phyloP scores from a whole-genome alignment of 139 green algal species.

The Ostreobium quekettii region DNA sequence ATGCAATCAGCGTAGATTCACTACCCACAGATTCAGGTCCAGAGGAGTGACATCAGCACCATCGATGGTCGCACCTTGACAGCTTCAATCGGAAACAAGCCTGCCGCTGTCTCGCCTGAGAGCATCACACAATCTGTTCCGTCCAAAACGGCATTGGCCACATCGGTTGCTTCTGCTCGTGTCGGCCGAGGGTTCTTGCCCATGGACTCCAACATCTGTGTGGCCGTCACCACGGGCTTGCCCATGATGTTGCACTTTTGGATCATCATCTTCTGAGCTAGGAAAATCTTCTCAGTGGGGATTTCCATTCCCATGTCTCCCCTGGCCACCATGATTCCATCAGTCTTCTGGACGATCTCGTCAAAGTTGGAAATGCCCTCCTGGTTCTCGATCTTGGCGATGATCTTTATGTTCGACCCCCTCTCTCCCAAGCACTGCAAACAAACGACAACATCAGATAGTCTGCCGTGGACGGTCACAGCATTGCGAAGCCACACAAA shows the following conservation, averaged over 20 bases:
- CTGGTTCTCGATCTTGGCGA: conserved; percentile 96
- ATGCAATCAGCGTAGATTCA: too few relatives aligned
- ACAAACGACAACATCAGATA: too few relatives aligned
- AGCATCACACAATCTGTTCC: conserved; percentile 97
- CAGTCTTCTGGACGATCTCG: conserved; percentile 79
- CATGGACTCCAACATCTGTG: conserved; percentile 92
- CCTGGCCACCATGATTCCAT: conserved; percentile 61
- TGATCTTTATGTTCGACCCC: conserved; percentile 83
- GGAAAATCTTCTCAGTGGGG: conserved; percentile 98
- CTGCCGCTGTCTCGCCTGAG: conserved; percentile 90
- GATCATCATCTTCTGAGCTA: conserved; percentile 98
- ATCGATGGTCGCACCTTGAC: conserved; percentile 60
- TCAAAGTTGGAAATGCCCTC: conserved; percentile 96
- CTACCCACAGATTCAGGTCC: too few relatives aligned
- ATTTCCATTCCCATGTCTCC: conserved; percentile 99
- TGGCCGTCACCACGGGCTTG: conserved; percentile 97
- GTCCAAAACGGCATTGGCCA: conserved; percentile 94
- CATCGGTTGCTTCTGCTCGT: conserved; percentile 88
- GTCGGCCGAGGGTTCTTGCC: conserved; percentile 91
- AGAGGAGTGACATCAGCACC: too few relatives aligned
- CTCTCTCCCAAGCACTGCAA: conserved; percentile 75
- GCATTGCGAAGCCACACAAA: too few relatives aligned
- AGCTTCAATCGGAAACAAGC: conserved; percentile 78
- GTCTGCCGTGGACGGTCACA: too few relatives aligned
- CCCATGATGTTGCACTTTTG: conserved; percentile 85